Conservation (phyloP, 2,329 filamentous ascomycete genomes). For the Sporothrix schenckii region DNA sequence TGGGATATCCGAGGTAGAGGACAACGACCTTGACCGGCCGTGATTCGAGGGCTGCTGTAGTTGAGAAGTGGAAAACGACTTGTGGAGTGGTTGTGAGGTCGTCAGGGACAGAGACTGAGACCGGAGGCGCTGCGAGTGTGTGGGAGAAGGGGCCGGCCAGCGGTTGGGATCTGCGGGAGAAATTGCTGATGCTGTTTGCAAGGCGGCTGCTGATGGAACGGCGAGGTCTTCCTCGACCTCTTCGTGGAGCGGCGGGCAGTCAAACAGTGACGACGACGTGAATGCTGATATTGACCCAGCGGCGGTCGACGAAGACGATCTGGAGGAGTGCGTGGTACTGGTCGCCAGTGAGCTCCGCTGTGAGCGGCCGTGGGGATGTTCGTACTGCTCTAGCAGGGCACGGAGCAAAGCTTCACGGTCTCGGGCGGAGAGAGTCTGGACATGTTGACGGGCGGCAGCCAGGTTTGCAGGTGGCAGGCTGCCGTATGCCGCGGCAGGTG, state of each 20-base stretch:
- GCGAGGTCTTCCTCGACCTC: constrained; percentile 15
- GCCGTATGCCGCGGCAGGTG: constrained; percentile 17
- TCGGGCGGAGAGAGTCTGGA: constrained; percentile 41
- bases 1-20: constrained; percentile 11
- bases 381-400: constrained; percentile 43
- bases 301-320: neutral
- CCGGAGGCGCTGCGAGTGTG: neutral
- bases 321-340: neutral
- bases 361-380: neutral
- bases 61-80: neutral
- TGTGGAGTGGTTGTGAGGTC: neutral
- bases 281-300: constrained; percentile 14
- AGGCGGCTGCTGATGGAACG: neutral
- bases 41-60: neutral
- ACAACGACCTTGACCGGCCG: constrained; percentile 8
- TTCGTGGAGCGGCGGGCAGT: constrained; percentile 29
- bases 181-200: constrained; percentile 48
- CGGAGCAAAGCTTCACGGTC: constrained; percentile 43
- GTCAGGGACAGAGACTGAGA: constrained; percentile 17
- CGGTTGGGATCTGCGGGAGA: constrained; percentile 33
- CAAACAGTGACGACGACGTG: neutral
- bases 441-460: constrained; percentile 42
- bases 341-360: neutral
- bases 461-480: constrained; percentile 35
- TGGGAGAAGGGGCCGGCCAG: constrained; percentile 9